phyloP scores from a whole-genome alignment of 768 basidiomycete species.

The Pleurotus ostreatus region DNA sequence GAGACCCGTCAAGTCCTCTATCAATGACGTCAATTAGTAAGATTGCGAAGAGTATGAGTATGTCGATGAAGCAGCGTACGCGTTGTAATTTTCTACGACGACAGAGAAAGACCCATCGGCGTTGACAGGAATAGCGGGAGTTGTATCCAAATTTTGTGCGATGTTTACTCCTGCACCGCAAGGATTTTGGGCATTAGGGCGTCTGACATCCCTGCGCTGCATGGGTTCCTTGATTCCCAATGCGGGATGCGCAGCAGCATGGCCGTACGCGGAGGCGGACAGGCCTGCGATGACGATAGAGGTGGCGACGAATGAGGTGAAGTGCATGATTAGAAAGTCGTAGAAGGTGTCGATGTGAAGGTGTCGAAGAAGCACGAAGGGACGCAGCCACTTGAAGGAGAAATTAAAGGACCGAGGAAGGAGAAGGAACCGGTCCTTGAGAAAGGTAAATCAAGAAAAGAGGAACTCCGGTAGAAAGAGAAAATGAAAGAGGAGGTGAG shows the following conservation, averaged over 20 bases:
- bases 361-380: conserved; percentile 2
- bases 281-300: conserved; percentile 27
- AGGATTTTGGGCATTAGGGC: conserved; percentile 25
- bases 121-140: conserved; percentile 29
- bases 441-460: not conserved
- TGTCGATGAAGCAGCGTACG: conserved; percentile 21
- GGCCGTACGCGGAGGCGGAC: conserved; percentile 28
- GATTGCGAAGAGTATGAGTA: too few species aligned
- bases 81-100: conserved; percentile 42
- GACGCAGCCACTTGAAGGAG: not conserved
- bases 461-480: not conserved
- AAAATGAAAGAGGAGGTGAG: not conserved
- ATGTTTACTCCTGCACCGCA: conserved; percentile 41
- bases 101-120: conserved; percentile 38
- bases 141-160: conserved; percentile 32
- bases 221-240: conserved; percentile 32
- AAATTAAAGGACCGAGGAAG: conserved; percentile 1
- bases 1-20: conserved; percentile 46
- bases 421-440: conserved; percentile 3
- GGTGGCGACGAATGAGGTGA: conserved; percentile 24
- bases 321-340: conserved; percentile 16
- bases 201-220: conserved; percentile 28
- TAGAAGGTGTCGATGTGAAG: not conserved
- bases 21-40: not conserved
- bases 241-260: conserved; percentile 38